Evolutionary conservation across 2,329 filamentous ascomycete genomes (phyloP), one percentile per base, ranked within the genome.

Genomic region (Stagonosporopsis cucurbitacearum): DNA sequence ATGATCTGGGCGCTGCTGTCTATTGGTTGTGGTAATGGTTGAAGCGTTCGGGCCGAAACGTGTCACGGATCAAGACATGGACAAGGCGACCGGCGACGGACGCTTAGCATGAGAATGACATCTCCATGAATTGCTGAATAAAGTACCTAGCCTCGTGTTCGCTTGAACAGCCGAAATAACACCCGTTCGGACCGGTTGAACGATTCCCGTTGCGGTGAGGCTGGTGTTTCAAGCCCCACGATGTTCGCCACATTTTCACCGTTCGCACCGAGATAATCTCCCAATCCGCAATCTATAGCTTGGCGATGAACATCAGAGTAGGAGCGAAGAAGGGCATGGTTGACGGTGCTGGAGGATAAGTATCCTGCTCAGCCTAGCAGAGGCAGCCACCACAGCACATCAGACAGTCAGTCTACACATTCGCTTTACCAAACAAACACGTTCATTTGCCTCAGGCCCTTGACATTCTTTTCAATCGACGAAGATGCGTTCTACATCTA

Each of bases 401-500:
- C 30, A 48, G 36, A 26, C 30, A 46, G 6, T 35, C 23, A 33
- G 4, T 50, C 45, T 50, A 17, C 25, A 28, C 30, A 7, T 25
- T 45, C 32, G 13, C 15, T 57, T n/a, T 28, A 15, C 12, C 30
- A 9, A 19, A 45, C 15, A 43, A 28, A 48, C 26, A 25, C 23
- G 28, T 25, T 33, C 41, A 7, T 40, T 55, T 22, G 32, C 22
- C 23, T 43, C 4, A 7, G 40, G 20, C 17, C 40, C 48, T 48
- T 25, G 15, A 53, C 50, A 43, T 35, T 54, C 37, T 30, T 48
- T 45, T 26, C 26, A 35, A 35, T 30, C 30, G 25, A 46, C 45
- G 50, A 62, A 44, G 7, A 71, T 71, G 68, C 67, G 54, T 46
- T 57, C 58, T 44, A 50, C 67, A 25, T 57, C 59, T 25, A 42